Evolutionary conservation across 139 green algal species (phyloP).

Genomic region (Volvox reticuliferus): DNA sequence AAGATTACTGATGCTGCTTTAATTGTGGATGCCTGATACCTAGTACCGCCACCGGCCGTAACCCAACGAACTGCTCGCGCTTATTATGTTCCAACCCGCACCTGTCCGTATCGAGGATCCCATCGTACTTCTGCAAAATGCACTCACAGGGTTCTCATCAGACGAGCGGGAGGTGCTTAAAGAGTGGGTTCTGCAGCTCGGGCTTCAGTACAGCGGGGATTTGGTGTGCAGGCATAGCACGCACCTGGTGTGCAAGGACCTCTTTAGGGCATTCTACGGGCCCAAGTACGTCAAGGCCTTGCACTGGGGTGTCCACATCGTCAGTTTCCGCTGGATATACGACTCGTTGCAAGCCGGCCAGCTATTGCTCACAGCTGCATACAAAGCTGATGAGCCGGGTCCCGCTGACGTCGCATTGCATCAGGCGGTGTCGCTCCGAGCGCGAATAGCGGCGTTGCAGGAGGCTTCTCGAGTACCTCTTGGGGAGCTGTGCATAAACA

Average conservation of each 20-base stretch:
- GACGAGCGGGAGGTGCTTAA: slow-evolving; percentile 25
- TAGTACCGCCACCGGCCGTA: background rate
- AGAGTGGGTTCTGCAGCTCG: slow-evolving; percentile 4
- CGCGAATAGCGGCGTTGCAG: background rate
- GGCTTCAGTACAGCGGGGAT: slow-evolving; percentile 24
- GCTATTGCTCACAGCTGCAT: background rate
- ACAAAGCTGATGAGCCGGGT: slow-evolving; percentile 14
- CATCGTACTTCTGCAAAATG: too few relatives aligned
- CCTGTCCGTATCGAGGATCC: too few relatives aligned
- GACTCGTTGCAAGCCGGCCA: slow-evolving; percentile 13
- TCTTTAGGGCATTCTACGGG: background rate
- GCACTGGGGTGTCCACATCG: slow-evolving; percentile 18
- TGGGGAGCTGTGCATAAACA: background rate
- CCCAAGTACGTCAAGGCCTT: slow-evolving; percentile 19
- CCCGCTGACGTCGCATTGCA: background rate
- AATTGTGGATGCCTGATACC: too few relatives aligned
- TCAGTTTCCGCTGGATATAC: slow-evolving; percentile 14
- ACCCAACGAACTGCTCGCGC: background rate
- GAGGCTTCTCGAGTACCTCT: background rate
- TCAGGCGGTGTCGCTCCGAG: background rate
- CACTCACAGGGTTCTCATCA: background rate
- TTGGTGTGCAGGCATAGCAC: background rate
- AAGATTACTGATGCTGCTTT: background rate
- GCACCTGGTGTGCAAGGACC: slow-evolving; percentile 7
- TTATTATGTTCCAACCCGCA: too few relatives aligned